Conservation (phyloP, 345 rosid genomes). For the Raphanus sativus region DNA sequence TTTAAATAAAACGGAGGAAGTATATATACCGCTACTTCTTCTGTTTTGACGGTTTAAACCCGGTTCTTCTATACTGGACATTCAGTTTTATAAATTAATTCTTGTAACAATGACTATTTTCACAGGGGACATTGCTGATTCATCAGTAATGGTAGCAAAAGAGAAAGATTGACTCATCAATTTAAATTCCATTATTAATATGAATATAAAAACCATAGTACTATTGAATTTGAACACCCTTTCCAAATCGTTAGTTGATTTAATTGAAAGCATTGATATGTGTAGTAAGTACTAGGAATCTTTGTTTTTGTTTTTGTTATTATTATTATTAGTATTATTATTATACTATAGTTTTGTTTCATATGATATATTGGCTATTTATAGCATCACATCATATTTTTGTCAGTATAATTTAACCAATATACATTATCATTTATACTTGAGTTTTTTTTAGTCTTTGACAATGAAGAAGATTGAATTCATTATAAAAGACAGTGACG, state of each 20-base stretch:
- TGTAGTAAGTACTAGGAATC: conserved; percentile 25
- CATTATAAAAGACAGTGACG: no score
- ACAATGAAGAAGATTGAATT: no score
- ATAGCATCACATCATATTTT: background rate
- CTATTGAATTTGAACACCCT: no score
- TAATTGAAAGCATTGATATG: no score
- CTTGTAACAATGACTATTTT: background rate
- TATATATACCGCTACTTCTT: background rate
- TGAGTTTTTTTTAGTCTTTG: background rate
- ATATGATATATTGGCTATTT: background rate
- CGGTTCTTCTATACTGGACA: conserved; percentile 17
- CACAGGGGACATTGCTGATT: background rate
- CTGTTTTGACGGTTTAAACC: background rate
- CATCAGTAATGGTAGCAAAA: no score
- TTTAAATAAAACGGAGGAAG: background rate
- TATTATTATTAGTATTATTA: background rate
- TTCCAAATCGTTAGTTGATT: no score
- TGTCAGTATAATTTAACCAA: background rate
- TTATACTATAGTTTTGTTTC: background rate
- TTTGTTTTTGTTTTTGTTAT: conserved; percentile 14
- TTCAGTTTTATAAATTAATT: background rate
- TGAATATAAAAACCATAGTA: no score
- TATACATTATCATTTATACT: background rate
- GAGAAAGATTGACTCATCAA: no score
- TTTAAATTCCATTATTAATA: no score